Evolutionary conservation across 2,329 filamentous ascomycete species (phyloP), one percentile per base, ranked within the genome.

Genomic region (Akanthomyces dipterigenus): DNA sequence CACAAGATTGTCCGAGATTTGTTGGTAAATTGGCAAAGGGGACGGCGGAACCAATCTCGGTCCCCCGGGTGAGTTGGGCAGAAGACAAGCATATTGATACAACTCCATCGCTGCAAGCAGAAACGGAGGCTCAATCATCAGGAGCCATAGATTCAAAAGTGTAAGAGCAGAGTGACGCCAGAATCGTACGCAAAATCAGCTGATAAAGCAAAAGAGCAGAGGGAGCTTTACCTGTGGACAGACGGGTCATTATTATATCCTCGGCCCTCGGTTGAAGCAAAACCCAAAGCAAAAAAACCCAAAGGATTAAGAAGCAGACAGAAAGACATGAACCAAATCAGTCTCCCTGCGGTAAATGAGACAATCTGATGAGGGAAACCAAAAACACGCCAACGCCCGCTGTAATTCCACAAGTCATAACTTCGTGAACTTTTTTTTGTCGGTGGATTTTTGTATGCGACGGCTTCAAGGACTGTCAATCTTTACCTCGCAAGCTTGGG

Each of bases 311-410:
- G 60, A 50, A 61, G 69, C 67, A 75, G 68, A 53, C 51, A 60
- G 56, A 60, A 60, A 53, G 36, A 51, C 36, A 28, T 42, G 45
- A 57, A 57, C n/a, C 38, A 20, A 53, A 36, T 60, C 77, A 77
- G 18, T 9, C 60, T 51, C 53, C 60, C 53, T 76, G 70, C 64
- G 65, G 73, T 69, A 67, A 66, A 57, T 58, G 55, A 49, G 75
- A 75, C 79, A 82, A 80, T 82, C 77, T 81, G 79, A 79, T 75
- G 76, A 77, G 69, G 73, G 72, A 68, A 73, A 74, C 71, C 71
- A 72, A 75, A 72, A 73, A 73, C 72, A 70, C 67, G 63, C 66
- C 70, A 73, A 70, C 68, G 70, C 69, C 63, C 63, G 61, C 57
- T 60, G 36, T 60, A 54, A 45, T 61, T 63, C 65, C 65, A 56